Base-by-base conservation (phyloP, 1,284 basidiomycete species). In the Melanopsichium pennsylvanicum region DNA sequence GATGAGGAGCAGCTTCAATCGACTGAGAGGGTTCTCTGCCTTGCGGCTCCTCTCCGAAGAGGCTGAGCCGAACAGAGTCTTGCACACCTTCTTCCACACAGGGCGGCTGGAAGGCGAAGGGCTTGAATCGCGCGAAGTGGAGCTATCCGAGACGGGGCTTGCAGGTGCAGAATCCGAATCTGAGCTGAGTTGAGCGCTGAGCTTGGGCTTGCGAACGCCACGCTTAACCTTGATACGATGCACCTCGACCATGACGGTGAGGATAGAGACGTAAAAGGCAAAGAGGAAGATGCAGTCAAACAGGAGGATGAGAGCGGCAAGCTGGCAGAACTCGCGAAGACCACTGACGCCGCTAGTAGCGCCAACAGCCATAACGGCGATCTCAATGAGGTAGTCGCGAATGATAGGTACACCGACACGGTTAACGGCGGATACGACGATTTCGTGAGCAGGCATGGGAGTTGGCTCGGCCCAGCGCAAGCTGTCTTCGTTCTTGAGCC, bases 181-280 rank as follows among this genome's bases (percentile, higher is more conserved):
- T 32, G 72, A 61, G 56, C 70, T 63, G 23, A 76, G 74, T 9
- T 79, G 75, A 8, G 72, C 74, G 43, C 68, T 62, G 25, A 73
- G 58, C 48, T 60, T 72, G 40, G 60, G 55, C 54, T 60, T 72
- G 38, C 74, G 76, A 36, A 81, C 80, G 43, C 83, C 84, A n/a
- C 85, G 82, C 73, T 86, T 83, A 47, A 85, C 81, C 81, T 86
- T 86, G 61, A 87, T 86, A 33, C 86, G 84, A 69, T 86, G 85
- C 25, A 87, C 84, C 85, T 97, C 95, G 72, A 97, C 89, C 90
- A 97, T 96, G 80, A 98, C 86, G 34, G 88, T 89, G 61, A 98
- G 84, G 57, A 97, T 88, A 3, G 91, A 89, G 1, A 91, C 86
- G 80, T 94, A 91, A 83, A 97, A 96, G 0, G 92, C 92, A 82